Evolutionary conservation across 805 yeast genomes (phyloP).

Genomic region (Candida rishiriensis): DNA sequence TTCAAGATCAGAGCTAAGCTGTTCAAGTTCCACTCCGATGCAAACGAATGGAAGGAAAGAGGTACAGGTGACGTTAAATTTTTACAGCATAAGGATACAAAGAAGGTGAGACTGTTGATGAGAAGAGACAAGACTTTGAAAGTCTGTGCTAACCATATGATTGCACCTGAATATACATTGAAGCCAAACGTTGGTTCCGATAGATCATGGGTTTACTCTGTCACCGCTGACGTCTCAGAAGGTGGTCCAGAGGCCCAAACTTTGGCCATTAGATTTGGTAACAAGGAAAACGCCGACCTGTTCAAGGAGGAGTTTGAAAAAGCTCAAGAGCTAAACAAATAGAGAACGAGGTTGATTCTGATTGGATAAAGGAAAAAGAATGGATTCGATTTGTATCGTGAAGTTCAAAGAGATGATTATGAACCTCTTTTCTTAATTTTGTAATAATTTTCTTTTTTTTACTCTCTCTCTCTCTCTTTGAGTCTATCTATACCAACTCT

Average conservation of each 20-base stretch:
- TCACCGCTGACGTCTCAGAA: constrained; percentile 91
- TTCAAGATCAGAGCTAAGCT: constrained; percentile 92
- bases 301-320: constrained; percentile 89
- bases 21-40: constrained; percentile 76
- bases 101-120: constrained; percentile 89
- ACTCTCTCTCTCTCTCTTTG: neutral
- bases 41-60: constrained; percentile 98
- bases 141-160: constrained; percentile 95
- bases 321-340: constrained; percentile 69
- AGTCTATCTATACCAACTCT: too few relatives aligned
- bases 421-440: neutral
- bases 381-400: neutral
- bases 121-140: constrained; percentile 98
- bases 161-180: constrained; percentile 75
- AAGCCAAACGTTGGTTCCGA: constrained; percentile 95
- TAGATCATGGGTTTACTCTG: constrained; percentile 97
- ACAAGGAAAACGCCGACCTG: constrained; percentile 88
- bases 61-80: constrained; percentile 98
- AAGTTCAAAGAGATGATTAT: neutral
- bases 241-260: constrained; percentile 96
- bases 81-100: constrained; percentile 77
- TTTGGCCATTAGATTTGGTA: constrained; percentile 92
- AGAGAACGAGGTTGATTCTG: neutral
- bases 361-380: too few relatives aligned
- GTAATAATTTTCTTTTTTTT: neutral